A percentile compares a stretch with the other conserved stretches of the same genome.
Evolutionary conservation across 2,329 filamentous ascomycete species (phyloP).

Genomic region (Knoxdaviesia capensis): DNA sequence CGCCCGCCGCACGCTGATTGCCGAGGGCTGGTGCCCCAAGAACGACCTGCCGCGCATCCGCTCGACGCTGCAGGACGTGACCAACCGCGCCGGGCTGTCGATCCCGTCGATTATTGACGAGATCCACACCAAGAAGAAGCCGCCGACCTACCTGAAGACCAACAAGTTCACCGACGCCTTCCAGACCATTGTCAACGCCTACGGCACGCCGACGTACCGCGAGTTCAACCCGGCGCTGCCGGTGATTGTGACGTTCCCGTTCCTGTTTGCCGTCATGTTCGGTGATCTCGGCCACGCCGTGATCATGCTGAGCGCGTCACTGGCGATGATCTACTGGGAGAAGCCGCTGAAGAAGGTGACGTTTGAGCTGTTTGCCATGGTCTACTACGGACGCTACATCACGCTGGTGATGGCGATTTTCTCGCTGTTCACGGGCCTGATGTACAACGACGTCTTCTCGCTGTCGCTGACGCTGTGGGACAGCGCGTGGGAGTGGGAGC

Average conservation of each 20-base stretch:
- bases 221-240: slow-evolving; percentile 94
- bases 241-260: slow-evolving; percentile 96
- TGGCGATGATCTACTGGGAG: slow-evolving; percentile 94
- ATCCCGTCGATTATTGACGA: slow-evolving; percentile 98
- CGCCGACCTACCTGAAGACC: slow-evolving; percentile 90
- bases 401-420: slow-evolving; percentile 96
- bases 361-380: slow-evolving; percentile 94
- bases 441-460: slow-evolving; percentile 97
- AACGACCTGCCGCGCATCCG: slow-evolving; percentile 79
- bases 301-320: slow-evolving; percentile 67
- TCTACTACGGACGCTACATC: slow-evolving; percentile 97
- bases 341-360: slow-evolving; percentile 77
- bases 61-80: slow-evolving; percentile 87
- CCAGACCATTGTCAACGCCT: slow-evolving; percentile 97
- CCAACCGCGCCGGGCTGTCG: slow-evolving; percentile 85
- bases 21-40: slow-evolving; percentile 92
- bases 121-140: slow-evolving; percentile 90
- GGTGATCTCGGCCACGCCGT: slow-evolving; percentile 88
- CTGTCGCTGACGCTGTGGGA: slow-evolving; percentile 76
- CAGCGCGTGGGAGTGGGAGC: slow-evolving; percentile 69
- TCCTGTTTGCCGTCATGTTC: slow-evolving; percentile 99
- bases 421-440: slow-evolving; percentile 88
- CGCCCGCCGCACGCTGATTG: slow-evolving; percentile 86
- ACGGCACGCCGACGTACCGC: slow-evolving; percentile 90
- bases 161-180: slow-evolving; percentile 98